phyloP scores from a whole-genome alignment of 2,329 filamentous ascomycete genomes.

The Fusarium camptoceras region DNA sequence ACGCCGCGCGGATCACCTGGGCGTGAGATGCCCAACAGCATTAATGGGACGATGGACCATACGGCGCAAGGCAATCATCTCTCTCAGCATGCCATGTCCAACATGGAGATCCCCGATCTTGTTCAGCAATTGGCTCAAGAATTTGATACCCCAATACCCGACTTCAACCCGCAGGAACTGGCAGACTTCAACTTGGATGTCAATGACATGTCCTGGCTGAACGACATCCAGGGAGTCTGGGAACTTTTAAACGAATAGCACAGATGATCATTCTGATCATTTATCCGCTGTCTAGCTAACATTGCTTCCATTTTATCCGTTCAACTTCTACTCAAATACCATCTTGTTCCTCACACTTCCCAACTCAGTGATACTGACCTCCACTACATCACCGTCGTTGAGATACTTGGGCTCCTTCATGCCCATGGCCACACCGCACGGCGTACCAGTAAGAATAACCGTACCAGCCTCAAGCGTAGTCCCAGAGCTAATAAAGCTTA shows the following conservation, averaged over 20 bases:
- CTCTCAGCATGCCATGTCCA: background rate
- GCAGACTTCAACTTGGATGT: constrained; percentile 48
- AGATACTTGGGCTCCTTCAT: constrained; percentile 58
- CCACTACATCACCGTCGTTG: constrained; percentile 57
- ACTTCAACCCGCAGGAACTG: constrained; percentile 42
- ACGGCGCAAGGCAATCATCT: background rate
- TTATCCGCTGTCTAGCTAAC: background rate
- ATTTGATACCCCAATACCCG: constrained; percentile 38
- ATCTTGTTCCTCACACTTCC: constrained; percentile 54
- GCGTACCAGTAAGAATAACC: constrained; percentile 62
- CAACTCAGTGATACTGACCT: constrained; percentile 56
- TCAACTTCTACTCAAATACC: constrained; percentile 46
- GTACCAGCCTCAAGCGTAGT: constrained; percentile 64
- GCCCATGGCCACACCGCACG: constrained; percentile 61
- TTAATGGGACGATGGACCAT: background rate
- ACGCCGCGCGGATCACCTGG: constrained; percentile 3
- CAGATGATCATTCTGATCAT: background rate
- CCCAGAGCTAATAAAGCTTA: constrained; percentile 60
- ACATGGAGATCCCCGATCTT: constrained; percentile 20
- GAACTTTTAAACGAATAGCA: constrained; percentile 44
- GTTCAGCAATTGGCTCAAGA: constrained; percentile 38
- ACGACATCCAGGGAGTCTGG: constrained; percentile 50
- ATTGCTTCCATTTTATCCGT: background rate
- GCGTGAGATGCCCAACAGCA: background rate
- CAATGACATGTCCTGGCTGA: constrained; percentile 51